A percentile compares a stretch with the other conserved stretches of the same genome.
Evolutionary conservation across 2,329 filamentous ascomycete genomes (phyloP).

Genomic region (Bisporella sp.): DNA sequence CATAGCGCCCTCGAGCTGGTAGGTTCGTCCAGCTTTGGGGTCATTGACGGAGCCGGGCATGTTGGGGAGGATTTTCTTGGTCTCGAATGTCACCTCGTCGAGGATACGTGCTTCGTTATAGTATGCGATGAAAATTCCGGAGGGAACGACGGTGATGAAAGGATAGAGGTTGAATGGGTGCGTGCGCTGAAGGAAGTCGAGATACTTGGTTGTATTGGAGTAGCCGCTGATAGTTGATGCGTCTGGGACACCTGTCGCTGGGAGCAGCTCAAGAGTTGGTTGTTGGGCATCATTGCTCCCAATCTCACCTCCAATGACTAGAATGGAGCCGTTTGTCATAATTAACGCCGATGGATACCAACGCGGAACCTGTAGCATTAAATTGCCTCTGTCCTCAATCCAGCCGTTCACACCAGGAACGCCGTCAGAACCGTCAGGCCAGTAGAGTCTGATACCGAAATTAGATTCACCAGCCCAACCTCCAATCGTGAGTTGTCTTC

Average conservation of each 20-base stretch:
- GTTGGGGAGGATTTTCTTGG: constrained; percentile 49
- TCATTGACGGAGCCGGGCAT: constrained; percentile 56
- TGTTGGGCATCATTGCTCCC: constrained; percentile 55
- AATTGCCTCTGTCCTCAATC: constrained; percentile 49
- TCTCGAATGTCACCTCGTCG: constrained; percentile 50
- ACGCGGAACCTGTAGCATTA: constrained; percentile 50
- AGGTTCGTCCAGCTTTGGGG: constrained; percentile 52
- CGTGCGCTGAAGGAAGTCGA: constrained; percentile 55
- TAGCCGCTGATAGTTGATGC: constrained; percentile 28
- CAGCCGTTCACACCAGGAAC: constrained; percentile 53
- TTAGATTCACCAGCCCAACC: constrained; percentile 60
- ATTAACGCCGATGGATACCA: constrained; percentile 60
- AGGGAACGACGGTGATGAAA: constrained; percentile 52
- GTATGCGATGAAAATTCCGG: constrained; percentile 56
- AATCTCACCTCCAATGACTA: constrained; percentile 56
- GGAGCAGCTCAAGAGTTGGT: constrained; percentile 53
- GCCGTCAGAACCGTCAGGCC: constrained; percentile 51
- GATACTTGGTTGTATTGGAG: constrained; percentile 34
- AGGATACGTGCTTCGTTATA: constrained; percentile 63
- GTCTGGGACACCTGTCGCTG: constrained; percentile 32
- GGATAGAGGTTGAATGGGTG: constrained; percentile 64
- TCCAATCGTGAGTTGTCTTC: constrained; percentile 57
- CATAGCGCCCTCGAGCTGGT: constrained; percentile 56
- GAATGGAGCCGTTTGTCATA: constrained; percentile 58
- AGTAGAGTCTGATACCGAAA: constrained; percentile 55